Base-by-base conservation (phyloP, 306 rosid genomes). In the Fragaria iinumae region DNA sequence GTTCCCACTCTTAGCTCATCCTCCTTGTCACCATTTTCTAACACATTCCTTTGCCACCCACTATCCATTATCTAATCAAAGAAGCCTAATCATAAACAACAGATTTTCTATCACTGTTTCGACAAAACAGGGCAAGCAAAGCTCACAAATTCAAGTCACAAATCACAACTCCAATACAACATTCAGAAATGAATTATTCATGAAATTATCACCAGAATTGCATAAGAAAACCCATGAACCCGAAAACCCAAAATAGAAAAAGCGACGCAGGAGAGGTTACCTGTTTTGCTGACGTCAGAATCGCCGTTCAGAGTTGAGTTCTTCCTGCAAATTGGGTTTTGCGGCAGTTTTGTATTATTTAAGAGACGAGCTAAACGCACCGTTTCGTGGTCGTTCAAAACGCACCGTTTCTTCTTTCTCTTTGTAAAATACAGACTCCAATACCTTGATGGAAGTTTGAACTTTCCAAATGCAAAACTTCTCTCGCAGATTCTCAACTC, bases 401-500 rank as follows among this genome's bases (percentile, higher is more conserved):
- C 76, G 66, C 52, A 36, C 20, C 67, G 76, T 72, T 39, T 72
- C 3, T 0, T 34, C 11, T 71, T 3, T 20, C 9, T 20, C 10
- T 29, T 5, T 0, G 11, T 16, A 8, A 32, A 32, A 9, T 7
- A 69, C 27, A 13, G 2, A 29, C 32, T 29, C 32, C 2, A 29
- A 29, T 0, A 29, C 32, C 32, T 29, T 2, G 0, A 29, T 29
- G 2, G 32, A 29, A 34, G 45, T 34, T 73, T 38, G 49, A 29
- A 80, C 20, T 12, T 29, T 18, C 74, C 57, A 48, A 66, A 84
- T 80, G 88, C 69, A 59, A 63, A 44, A 65, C 73, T 73, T 80
- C 75, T 16, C 52, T 41, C 85, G 85, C 49, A 77, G 68, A 65
- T 72, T 84, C 80, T 77, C 83, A 72, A 74, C 71, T 4, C 18